These are phyloP conservation scores for Pythium scleroteichum DNA, from an alignment of 352 stramenopile species.

Conservation along the genomic window DNA sequence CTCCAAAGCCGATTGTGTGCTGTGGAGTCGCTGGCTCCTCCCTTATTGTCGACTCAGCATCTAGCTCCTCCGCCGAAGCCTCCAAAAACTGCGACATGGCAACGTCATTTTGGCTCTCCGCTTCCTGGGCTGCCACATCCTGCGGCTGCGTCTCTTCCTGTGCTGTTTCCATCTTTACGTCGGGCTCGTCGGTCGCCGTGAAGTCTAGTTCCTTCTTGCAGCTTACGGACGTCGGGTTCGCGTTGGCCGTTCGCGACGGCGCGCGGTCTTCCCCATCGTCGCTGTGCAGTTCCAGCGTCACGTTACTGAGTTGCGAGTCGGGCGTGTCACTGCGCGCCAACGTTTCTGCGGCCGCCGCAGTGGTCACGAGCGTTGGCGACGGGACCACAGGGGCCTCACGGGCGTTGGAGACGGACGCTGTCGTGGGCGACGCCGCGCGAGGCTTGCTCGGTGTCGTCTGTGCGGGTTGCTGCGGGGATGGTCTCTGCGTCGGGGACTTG, in stretches of 20 bases:
- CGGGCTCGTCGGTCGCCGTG: conserved; percentile 5
- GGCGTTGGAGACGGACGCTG: background rate
- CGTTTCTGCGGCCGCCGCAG: background rate
- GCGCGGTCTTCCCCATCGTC: conserved; percentile 3
- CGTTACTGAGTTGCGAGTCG: conserved; percentile 2
- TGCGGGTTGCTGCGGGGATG: background rate
- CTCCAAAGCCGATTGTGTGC: conserved; percentile 16
- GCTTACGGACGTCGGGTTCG: background rate
- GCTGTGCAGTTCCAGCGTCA: conserved; percentile 16
- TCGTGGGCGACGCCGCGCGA: conserved; percentile 4
- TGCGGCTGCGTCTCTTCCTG: background rate
- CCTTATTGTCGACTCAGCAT: background rate
- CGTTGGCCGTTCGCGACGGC: background rate
- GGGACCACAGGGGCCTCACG: conserved; percentile 7
- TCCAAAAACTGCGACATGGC: background rate
- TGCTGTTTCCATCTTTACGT: background rate
- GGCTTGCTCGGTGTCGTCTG: background rate
- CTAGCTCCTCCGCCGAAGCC: background rate
- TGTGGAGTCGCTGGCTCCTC: background rate
- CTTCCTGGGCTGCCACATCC: background rate
- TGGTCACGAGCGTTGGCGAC: conserved; percentile 3
- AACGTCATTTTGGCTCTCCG: background rate
- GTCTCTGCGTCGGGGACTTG: background rate
- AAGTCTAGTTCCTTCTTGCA: conserved; percentile 31
- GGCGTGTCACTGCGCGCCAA: conserved; percentile 13